These are phyloP conservation scores for Stentor coeruleus DNA, from an alignment of 73 alveolate species.

Conservation along the genomic window DNA sequence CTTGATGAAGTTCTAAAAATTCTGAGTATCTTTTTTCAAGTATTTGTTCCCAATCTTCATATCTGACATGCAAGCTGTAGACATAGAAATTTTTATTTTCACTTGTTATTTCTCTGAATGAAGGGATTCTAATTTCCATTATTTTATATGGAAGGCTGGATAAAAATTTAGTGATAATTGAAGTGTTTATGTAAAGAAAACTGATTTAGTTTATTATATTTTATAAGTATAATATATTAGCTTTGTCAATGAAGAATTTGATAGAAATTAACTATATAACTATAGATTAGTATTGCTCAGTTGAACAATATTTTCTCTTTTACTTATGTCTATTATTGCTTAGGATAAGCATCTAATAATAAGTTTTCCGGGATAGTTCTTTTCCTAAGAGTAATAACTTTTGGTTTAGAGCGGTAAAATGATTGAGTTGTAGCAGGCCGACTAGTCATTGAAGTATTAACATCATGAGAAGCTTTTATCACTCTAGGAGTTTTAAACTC, in stretches of 20 bases:
- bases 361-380: neutral
- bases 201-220: too few species aligned
- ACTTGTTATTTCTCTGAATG: neutral
- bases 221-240: too few species aligned
- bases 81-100: neutral
- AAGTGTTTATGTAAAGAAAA: too few species aligned
- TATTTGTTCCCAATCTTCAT: constrained; percentile 1
- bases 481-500: neutral
- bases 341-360: neutral
- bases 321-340: too few species aligned
- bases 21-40: constrained; percentile 17
- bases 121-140: neutral
- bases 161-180: too few species aligned
- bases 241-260: too few species aligned
- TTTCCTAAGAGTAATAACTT: neutral
- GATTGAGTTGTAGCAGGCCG: neutral
- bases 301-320: too few species aligned
- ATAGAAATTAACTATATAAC: too few species aligned
- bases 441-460: neutral
- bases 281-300: too few species aligned
- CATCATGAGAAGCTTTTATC: neutral
- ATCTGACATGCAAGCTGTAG: neutral
- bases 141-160: neutral
- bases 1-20: constrained; percentile 10
- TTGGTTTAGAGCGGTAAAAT: neutral